Evolutionary conservation across 176 grass and related monocot species (phyloP).

Genomic region (Oryza nivara): DNA sequence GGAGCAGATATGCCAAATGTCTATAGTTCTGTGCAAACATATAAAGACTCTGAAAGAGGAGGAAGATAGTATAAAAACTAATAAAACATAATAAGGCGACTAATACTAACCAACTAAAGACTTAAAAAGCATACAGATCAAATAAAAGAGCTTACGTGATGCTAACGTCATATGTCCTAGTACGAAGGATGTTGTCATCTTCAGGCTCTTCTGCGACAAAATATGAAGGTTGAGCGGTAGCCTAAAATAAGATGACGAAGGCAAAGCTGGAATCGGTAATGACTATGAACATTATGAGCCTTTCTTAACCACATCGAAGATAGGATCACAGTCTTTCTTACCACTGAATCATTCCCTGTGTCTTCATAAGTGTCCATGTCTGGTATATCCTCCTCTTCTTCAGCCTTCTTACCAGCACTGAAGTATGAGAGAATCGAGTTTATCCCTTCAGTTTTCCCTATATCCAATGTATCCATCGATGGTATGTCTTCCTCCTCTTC

Average conservation of each 20-base stretch:
- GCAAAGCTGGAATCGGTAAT: slow-evolving; percentile 27
- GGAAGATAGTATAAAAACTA: not conserved
- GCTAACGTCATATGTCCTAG: slow-evolving; percentile 95
- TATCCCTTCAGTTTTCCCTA: slow-evolving; percentile 71
- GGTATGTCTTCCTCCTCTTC: slow-evolving; percentile 86
- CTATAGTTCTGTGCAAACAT: not conserved
- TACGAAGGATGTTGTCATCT: slow-evolving; percentile 94
- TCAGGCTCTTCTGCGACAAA: slow-evolving; percentile 86
- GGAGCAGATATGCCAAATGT: not conserved
- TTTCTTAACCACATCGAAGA: slow-evolving; percentile 15
- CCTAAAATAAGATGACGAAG: slow-evolving; percentile 54
- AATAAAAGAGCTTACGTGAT: slow-evolving; percentile 75
- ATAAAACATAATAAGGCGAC: slow-evolving; percentile 13
- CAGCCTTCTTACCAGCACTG: slow-evolving; percentile 53
- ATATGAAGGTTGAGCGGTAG: slow-evolving; percentile 65
- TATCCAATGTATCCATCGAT: slow-evolving; percentile 76
- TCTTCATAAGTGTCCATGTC: slow-evolving; percentile 83
- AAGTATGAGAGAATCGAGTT: slow-evolving; percentile 80
- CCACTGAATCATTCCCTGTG: slow-evolving; percentile 66
- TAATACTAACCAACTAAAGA: slow-evolving; percentile 4
- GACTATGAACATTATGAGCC: slow-evolving; percentile 22
- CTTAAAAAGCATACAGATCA: slow-evolving; percentile 23
- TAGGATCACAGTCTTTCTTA: slow-evolving; percentile 29
- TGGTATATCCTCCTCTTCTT: slow-evolving; percentile 96
- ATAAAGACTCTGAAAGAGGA: not conserved